These are phyloP conservation scores for Hirschioporus abietinus DNA, from an alignment of 768 basidiomycete genomes.

Conservation along the genomic window DNA sequence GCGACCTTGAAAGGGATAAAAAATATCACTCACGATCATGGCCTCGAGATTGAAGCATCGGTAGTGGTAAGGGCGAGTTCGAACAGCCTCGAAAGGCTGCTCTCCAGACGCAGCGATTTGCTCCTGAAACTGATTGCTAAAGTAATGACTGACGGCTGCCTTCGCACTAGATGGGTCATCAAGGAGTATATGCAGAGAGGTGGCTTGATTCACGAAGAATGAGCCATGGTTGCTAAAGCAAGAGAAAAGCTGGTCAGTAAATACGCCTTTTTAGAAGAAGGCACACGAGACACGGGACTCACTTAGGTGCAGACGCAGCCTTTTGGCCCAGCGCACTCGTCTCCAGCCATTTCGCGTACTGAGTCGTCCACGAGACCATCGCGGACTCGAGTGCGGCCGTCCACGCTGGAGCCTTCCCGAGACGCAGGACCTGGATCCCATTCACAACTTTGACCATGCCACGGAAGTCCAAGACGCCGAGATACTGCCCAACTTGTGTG, in stretches of 20 bases:
- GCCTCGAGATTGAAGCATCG: constrained; percentile 56
- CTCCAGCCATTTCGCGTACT: constrained; percentile 41
- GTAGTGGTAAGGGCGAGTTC: constrained; percentile 53
- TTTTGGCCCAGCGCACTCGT: constrained; percentile 37
- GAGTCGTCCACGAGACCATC: constrained; percentile 38
- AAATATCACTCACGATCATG: constrained; percentile 39
- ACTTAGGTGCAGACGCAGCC: constrained; percentile 44
- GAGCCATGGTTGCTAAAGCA: constrained; percentile 45
- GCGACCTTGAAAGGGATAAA: background rate
- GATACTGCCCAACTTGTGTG: constrained; percentile 39
- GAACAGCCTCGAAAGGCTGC: constrained; percentile 51
- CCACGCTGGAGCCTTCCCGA: constrained; percentile 35
- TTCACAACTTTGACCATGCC: constrained; percentile 46
- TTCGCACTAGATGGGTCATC: constrained; percentile 38
- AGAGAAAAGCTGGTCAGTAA: background rate
- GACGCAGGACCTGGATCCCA: constrained; percentile 36
- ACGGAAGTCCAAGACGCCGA: constrained; percentile 49
- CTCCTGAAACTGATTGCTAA: constrained; percentile 34
- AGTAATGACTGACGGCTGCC: constrained; percentile 35
- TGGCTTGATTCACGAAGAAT: constrained; percentile 43
- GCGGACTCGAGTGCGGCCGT: constrained; percentile 30
- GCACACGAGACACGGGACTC: too few species aligned
- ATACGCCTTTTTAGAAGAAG: background rate
- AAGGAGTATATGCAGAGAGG: constrained; percentile 33
- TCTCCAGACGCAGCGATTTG: constrained; percentile 50